phyloP scores from a whole-genome alignment of 352 stramenopile genomes.

The Albugo laibachii region DNA sequence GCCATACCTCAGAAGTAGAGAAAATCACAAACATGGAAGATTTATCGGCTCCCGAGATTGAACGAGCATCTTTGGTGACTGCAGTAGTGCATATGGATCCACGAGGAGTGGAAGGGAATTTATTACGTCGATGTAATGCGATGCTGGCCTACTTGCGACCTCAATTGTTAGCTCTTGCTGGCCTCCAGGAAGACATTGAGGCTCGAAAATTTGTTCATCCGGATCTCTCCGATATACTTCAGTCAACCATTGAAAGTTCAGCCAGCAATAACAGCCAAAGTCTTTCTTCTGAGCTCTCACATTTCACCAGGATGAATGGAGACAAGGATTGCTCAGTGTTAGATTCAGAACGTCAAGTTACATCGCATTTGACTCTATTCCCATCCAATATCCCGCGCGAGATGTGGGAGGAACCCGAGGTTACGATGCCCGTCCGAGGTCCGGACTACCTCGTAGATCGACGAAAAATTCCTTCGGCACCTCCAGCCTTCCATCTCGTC shows the following conservation, averaged over 20 bases:
- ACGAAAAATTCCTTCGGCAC: constrained; percentile 48
- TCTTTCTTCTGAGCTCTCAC: constrained; percentile 1
- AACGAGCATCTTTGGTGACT: constrained; percentile 43
- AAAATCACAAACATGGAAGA: neutral
- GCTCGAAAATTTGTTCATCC: constrained; percentile 51
- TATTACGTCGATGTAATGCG: constrained; percentile 32
- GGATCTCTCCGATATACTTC: constrained; percentile 43
- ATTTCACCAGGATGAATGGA: constrained; percentile 1
- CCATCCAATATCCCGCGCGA: constrained; percentile 31
- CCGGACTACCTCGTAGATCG: constrained; percentile 47
- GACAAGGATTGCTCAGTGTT: constrained; percentile 4
- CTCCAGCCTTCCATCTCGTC: constrained; percentile 40
- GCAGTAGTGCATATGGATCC: constrained; percentile 54
- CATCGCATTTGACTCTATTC: constrained; percentile 18
- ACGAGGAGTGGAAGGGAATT: constrained; percentile 16
- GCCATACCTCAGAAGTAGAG: constrained; percentile 1
- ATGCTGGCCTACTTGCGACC: constrained; percentile 36
- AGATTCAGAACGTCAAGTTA: neutral
- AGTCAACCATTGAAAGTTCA: constrained; percentile 11
- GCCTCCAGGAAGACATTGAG: constrained; percentile 50
- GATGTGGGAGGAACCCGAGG: constrained; percentile 51
- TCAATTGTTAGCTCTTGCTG: constrained; percentile 32
- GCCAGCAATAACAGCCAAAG: constrained; percentile 1
- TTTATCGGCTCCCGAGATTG: constrained; percentile 11
- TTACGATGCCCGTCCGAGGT: constrained; percentile 44